Base-by-base conservation (phyloP, 495 filamentous ascomycete species). In the Aspergillus egyptiacus region DNA sequence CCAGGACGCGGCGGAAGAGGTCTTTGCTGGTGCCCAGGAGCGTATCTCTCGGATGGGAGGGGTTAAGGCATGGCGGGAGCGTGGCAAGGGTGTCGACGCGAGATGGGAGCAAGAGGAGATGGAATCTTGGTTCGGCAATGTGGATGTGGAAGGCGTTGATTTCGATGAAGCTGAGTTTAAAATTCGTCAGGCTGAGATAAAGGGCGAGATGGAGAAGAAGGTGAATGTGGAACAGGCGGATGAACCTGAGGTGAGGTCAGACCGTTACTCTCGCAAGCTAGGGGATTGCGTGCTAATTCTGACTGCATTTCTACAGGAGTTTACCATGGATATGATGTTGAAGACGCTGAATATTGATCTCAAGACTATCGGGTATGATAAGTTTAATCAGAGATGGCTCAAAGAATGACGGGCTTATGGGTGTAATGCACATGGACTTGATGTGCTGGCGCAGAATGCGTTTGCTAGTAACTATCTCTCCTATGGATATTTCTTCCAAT, bases 291-390 rank as follows among this genome's bases (percentile, higher is more conserved):
- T 46, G 46, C 45, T 39, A 27, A 40, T 20, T 2, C 43, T 32
- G 17, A 6, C 34, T 24, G 24, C 19, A 22, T 2, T 18, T 27
- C 4, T 30, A 5, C 37, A 79, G 77, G 73, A 72, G 8, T 86
- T 87, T 56, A 85, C 82, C 4, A 85, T 88, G 80, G 79, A 75
- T 31, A 78, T 78, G 72, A 87, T 88, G 84, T 70, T 88, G 3
- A 75, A 74, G 53, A 81, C 70, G 34, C 65, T 87, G 17, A 81
- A 85, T 56, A 78, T 88, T 53, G 82, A 86, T 36, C 65, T 78
- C 17, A 66, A 71, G 23, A 46, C 77, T 2, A 84, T 88, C 53
- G 84, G 84, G 2, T 86, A 77, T 56, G 80, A 87, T 60, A 63
- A 65, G 28, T 56, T 53, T 3, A 53, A 58, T 33, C 75, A 82